Conservation (phyloP, 257 asterid genomes). For the Plantago elongata region DNA sequence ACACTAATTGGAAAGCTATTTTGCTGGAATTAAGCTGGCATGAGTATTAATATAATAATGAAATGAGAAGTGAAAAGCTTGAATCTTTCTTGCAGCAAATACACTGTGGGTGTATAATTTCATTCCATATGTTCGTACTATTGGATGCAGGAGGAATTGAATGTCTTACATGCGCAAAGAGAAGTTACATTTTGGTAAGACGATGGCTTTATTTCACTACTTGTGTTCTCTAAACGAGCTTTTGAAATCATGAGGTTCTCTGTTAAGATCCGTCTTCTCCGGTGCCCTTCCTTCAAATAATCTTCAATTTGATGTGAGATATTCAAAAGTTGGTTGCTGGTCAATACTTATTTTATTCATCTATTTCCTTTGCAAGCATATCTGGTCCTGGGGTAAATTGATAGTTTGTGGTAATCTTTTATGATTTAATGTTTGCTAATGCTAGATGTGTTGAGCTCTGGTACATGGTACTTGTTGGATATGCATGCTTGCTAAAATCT, state of each 20-base stretch:
- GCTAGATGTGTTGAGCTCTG: too few species aligned
- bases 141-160: slow-evolving; percentile 99
- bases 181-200: slow-evolving; percentile 84
- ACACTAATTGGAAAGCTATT: slow-evolving; percentile 3
- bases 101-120: slow-evolving; percentile 97
- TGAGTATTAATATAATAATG: neutral
- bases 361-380: neutral
- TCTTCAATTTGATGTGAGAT: neutral
- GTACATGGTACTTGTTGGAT: too few species aligned
- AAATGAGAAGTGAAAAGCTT: slow-evolving; percentile 17
- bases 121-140: slow-evolving; percentile 95
- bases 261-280: slow-evolving; percentile 1
- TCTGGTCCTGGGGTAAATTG: too few species aligned
- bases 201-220: slow-evolving; percentile 7
- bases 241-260: neutral
- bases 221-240: neutral
- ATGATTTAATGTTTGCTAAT: too few species aligned
- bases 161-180: slow-evolving; percentile 87
- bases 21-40: slow-evolving; percentile 13
- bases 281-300: slow-evolving; percentile 5
- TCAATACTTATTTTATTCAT: neutral
- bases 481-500: too few species aligned
- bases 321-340: slow-evolving; percentile 13
- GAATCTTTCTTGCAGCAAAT: slow-evolving; percentile 71
- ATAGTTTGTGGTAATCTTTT: too few species aligned